phyloP scores from a whole-genome alignment of 768 basidiomycete species.

The Cystobasidium onofrii region DNA sequence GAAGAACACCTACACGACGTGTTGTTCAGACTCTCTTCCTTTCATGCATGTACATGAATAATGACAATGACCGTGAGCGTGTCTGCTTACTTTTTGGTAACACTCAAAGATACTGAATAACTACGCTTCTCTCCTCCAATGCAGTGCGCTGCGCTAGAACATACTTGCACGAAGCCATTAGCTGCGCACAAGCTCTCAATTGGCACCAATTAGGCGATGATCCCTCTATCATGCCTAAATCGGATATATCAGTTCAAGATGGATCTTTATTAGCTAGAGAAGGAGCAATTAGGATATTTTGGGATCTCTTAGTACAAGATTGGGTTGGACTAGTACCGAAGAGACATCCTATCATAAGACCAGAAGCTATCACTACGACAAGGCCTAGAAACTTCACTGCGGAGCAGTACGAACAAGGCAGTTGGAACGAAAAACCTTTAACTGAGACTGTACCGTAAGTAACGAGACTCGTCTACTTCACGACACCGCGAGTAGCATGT shows the following conservation, averaged over 20 bases:
- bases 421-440: neutral
- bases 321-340: neutral
- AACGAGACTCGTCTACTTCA: too few relatives aligned
- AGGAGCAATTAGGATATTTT: neutral
- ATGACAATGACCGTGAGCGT: neutral
- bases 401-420: neutral
- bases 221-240: neutral
- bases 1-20: neutral
- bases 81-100: neutral
- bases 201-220: slow-evolving; percentile 5
- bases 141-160: neutral
- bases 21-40: neutral
- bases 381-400: neutral
- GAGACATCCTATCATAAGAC: neutral
- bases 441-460: neutral
- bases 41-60: neutral
- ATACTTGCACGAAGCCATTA: neutral
- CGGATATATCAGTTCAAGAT: slow-evolving; percentile 5
- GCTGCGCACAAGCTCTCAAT: neutral
- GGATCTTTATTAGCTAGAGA: neutral
- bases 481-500: too few relatives aligned
- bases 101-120: neutral
- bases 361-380: neutral
- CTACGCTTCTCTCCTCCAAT: neutral
- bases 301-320: neutral